These are phyloP conservation scores for Aegilops bicornis DNA, from an alignment of 176 grass and related monocot genomes.

Conservation along the genomic window DNA sequence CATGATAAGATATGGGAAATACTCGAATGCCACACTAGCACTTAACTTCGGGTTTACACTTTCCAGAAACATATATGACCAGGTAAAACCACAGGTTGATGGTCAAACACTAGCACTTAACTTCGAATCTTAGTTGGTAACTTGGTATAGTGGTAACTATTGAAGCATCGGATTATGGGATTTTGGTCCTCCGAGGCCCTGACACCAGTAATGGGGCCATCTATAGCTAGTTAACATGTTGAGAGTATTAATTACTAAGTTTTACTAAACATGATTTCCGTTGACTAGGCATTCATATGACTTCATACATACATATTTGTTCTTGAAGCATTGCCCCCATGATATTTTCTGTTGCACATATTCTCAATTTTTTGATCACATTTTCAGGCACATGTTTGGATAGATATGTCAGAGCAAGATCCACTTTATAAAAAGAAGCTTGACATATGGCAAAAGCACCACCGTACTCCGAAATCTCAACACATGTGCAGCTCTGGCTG, in stretches of 20 bases:
- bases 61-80: conserved; percentile 65
- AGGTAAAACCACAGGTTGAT: conserved; percentile 49
- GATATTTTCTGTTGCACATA: conserved; percentile 12
- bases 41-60: conserved; percentile 88
- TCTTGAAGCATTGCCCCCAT: not conserved
- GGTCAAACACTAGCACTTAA: not conserved
- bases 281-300: not conserved
- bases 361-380: not conserved
- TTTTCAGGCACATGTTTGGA: conserved; percentile 54
- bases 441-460: conserved; percentile 50
- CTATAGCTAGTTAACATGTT: not conserved
- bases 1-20: conserved; percentile 80
- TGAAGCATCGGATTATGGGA: not conserved
- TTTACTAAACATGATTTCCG: conserved; percentile 2
- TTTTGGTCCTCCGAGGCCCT: not conserved
- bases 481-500: conserved; percentile 14
- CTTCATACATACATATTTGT: not conserved
- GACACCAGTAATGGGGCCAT: not conserved
- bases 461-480: conserved; percentile 42
- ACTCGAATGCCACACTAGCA: conserved; percentile 63
- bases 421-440: conserved; percentile 49
- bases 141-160: not conserved
- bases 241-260: not conserved
- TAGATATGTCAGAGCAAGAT: conserved; percentile 58
- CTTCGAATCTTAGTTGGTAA: not conserved